These are phyloP conservation scores for Aspergillus felis DNA, from an alignment of 2,329 filamentous ascomycete species.

Conservation along the genomic window DNA sequence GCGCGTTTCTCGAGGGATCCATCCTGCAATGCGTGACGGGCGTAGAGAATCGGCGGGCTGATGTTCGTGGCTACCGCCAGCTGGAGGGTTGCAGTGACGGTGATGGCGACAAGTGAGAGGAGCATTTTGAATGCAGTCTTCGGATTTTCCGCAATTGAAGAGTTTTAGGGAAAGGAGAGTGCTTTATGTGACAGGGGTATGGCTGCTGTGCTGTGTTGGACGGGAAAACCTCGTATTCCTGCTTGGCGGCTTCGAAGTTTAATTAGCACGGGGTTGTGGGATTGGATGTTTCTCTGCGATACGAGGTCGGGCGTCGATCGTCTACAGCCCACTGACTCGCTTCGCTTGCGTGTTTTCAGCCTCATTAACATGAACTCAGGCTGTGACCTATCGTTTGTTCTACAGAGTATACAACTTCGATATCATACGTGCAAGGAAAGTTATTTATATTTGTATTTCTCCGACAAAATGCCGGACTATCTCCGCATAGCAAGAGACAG, in stretches of 20 bases:
- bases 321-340: no score
- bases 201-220: background rate
- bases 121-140: background rate
- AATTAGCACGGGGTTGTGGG: background rate
- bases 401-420: background rate
- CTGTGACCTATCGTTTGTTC: background rate
- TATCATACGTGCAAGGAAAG: no score
- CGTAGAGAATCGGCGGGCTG: background rate
- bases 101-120: background rate
- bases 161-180: background rate
- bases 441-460: no score
- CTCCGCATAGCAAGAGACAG: background rate
- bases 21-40: background rate
- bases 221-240: background rate
- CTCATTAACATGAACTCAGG: no score
- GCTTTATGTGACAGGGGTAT: background rate
- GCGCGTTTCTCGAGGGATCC: slow-evolving; percentile 1
- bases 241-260: background rate
- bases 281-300: background rate
- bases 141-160: background rate
- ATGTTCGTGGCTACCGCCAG: background rate
- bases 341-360: background rate
- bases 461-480: background rate
- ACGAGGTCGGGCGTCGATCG: background rate
- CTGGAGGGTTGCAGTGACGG: background rate